Conservation (phyloP, 768 basidiomycete genomes). For the Punctularia strigosozonata region DNA sequence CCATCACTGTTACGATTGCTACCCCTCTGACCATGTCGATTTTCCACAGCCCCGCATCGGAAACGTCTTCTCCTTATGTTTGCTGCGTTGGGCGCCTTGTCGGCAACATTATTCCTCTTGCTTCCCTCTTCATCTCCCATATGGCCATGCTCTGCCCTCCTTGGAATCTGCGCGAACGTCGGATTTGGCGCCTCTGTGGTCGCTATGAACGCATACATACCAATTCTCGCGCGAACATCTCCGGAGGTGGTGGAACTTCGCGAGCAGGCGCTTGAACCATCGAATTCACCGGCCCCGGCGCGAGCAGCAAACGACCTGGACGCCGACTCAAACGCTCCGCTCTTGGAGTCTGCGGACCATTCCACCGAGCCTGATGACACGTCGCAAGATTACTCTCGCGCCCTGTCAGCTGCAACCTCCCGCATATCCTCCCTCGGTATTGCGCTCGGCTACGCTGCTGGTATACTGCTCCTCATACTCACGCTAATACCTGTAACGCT, state of each 20-base stretch:
- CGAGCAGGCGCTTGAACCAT: slow-evolving; percentile 9
- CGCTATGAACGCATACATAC: slow-evolving; percentile 86
- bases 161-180: slow-evolving; percentile 74
- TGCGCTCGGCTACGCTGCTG: slow-evolving; percentile 77
- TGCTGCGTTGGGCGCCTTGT: slow-evolving; percentile 56
- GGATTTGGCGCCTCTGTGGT: slow-evolving; percentile 81
- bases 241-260: slow-evolving; percentile 40
- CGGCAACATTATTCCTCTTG: slow-evolving; percentile 60
- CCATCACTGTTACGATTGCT: not conserved
- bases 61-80: slow-evolving; percentile 71
- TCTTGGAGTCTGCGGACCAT: too few relatives aligned
- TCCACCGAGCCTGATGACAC: too few relatives aligned
- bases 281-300: not conserved
- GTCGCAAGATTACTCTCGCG: slow-evolving; percentile 28
- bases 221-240: slow-evolving; percentile 53
- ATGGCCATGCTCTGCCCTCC: slow-evolving; percentile 56
- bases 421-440: slow-evolving; percentile 80
- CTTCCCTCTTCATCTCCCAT: slow-evolving; percentile 59
- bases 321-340: not conserved
- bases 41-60: slow-evolving; percentile 45
- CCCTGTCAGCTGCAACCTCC: slow-evolving; percentile 63
- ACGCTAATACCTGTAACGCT: slow-evolving; percentile 68
- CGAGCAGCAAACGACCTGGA: slow-evolving; percentile 11
- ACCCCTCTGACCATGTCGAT: slow-evolving; percentile 1
- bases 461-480: slow-evolving; percentile 64